Evolutionary conservation across 148 eudicot species (phyloP), one percentile per base, ranked within the genome.

Genomic region (Silene uniflora): DNA sequence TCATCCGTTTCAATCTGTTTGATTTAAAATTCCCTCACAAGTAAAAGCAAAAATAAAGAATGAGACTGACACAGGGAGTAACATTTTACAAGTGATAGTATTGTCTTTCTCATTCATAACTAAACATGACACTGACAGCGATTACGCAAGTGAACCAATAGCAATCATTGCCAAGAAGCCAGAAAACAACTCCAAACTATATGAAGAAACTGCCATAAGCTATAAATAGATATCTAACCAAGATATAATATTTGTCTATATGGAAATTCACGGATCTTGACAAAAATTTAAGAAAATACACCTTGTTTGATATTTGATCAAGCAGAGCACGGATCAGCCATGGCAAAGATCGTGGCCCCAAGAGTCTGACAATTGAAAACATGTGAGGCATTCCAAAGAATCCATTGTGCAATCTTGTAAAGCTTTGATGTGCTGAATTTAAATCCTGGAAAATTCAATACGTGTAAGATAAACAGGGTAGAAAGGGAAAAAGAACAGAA

Each of bases 391-490:
- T 82, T 35, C 99, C 99, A 82, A 95, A 89, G 84, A 95, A 95
- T 56, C 93, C 99, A 88, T 87, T 86, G 76, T 92, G 90, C 72
- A 95, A 81, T 80, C 97, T 86, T 18, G 97, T 93, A 85, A 88
- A 89, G 84, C 97, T 95, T 86, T 95, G 99, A 81, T 95, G 91
- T 29, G 99, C 99, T 80, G 91, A 83, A 85, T 95, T 95, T n/a
- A 95, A 83, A 71, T 89, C 99, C 99, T 95, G 83, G 42, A 49
- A 49, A 47, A 73, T 59, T 67, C 55, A 65, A 7, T 12, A 42
- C 23, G 39, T 16, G n/a, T 19, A 18, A 42, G 72, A 16, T 9
- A 72, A 9, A 64, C 14, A 18, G 25, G 71, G 73, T 3, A 54
- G 17, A 35, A 32, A 29, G 23, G 12, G 3, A 32, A n/a, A 60